These are phyloP conservation scores for Lecanicillium sp. DNA, from an alignment of 2,329 filamentous ascomycete genomes.

Conservation along the genomic window DNA sequence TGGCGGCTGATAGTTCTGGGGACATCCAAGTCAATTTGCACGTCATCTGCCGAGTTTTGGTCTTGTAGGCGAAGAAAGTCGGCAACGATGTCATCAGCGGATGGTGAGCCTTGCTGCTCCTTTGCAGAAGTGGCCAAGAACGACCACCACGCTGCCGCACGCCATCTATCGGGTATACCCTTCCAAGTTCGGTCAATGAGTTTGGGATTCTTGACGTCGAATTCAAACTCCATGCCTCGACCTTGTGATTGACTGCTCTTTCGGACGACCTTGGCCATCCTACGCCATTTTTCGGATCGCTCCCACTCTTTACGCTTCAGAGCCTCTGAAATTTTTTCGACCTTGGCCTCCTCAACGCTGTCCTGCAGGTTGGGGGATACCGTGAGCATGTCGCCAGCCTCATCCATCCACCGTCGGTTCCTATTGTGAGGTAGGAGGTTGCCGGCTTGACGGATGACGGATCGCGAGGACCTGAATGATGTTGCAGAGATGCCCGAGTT, in stretches of 20 bases:
- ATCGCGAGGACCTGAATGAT: constrained; percentile 45
- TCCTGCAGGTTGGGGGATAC: constrained; percentile 48
- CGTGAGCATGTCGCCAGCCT: constrained; percentile 60
- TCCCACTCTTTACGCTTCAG: constrained; percentile 55
- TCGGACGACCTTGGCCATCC: constrained; percentile 52
- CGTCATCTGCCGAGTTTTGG: constrained; percentile 75
- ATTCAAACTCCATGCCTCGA: constrained; percentile 58
- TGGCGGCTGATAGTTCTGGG: constrained; percentile 90
- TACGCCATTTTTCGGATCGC: constrained; percentile 58
- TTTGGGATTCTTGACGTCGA: constrained; percentile 76
- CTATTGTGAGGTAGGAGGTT: constrained; percentile 54
- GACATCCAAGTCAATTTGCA: constrained; percentile 95
- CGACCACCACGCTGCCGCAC: constrained; percentile 86
- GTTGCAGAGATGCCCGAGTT: constrained; percentile 41
- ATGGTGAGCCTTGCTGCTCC: constrained; percentile 47
- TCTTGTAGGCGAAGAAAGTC: constrained; percentile 67
- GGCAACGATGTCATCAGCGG: constrained; percentile 63
- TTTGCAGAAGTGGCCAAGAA: constrained; percentile 76
- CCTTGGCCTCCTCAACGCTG: constrained; percentile 45
- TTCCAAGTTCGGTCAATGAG: constrained; percentile 93
- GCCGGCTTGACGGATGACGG: constrained; percentile 46
- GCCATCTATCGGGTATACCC: constrained; percentile 94
- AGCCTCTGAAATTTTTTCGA: constrained; percentile 42
- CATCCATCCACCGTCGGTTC: constrained; percentile 53
- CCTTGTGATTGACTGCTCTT: constrained; percentile 38